Base-by-base conservation (phyloP, 108 stramenopile species). In the Fistulifera pelliculosa region DNA sequence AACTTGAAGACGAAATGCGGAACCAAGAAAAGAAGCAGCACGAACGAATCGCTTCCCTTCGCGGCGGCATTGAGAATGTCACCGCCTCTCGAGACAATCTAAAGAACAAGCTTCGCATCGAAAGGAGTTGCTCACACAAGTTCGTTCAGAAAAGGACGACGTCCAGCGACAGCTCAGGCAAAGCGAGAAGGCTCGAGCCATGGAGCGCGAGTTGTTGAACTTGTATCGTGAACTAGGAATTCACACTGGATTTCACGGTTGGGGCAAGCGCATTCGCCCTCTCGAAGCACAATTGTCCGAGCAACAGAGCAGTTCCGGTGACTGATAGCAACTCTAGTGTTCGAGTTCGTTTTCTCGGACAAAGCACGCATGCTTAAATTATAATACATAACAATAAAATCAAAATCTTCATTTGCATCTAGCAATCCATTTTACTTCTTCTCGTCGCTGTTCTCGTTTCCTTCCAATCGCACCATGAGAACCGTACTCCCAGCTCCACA, bases 261-360 rank as follows among this genome's bases (percentile, higher is more conserved):
- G 56, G 56, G 56, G 56, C 15, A 57, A 57, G 41, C 25, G 16
- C 14, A 57, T 57, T 43, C 56, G 56, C 39, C 1, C 1, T 2
- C 21, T 45, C 41, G 56, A 57, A 57, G 22, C 38, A 3, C 12
- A 54, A 38, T 8, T 54, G 6, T 27, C 31, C 6, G 53, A 38
- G 35, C 38, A 19, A 18, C 28, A 13, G 35, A 35, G 17, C 14
- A 38, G 31, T 35, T 8, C 8, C 8, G 31, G 6, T 35, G 31
- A 8, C 8, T 8, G 8, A 35, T 6, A 6, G 3, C 8, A 35
- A 35, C 31, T 8, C 31, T 35, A 8, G 31, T 8, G 8, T 35
- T 6, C 31, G 31, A 35, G n/a, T n/a, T n/a, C n/a, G n/a, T n/a
- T n/a, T n/a, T n/a, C n/a, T n/a, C n/a, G n/a, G n/a, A n/a, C n/a